Evolutionary conservation across 1,284 basidiomycete species (phyloP).

Genomic region (Jaminaea rosea): DNA sequence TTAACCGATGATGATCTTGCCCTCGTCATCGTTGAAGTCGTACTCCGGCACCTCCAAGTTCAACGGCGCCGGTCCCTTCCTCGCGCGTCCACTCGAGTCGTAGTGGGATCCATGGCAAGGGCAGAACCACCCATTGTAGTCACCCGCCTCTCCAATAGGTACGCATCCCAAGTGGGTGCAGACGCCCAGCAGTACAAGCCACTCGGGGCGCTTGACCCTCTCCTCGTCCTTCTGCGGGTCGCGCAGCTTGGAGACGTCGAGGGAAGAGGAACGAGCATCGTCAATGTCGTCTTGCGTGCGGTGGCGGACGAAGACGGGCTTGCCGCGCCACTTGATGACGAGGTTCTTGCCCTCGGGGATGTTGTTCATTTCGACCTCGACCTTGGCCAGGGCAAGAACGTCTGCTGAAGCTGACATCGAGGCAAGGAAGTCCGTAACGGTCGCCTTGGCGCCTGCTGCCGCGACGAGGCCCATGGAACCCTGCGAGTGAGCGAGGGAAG

Average conservation of each 20-base stretch:
- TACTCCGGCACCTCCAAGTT: conserved; percentile 54
- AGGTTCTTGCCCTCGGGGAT: conserved; percentile 87
- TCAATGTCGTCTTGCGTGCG: conserved; percentile 84
- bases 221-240: conserved; percentile 86
- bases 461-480: conserved; percentile 88
- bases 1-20: conserved; percentile 80
- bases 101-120: conserved; percentile 95
- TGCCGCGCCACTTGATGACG: conserved; percentile 73
- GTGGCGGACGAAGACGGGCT: conserved; percentile 98
- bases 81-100: conserved; percentile 88
- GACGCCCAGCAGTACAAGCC: conserved; percentile 59
- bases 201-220: conserved; percentile 88
- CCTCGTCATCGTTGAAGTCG: conserved; percentile 47
- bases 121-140: conserved; percentile 63
- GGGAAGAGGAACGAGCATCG: conserved; percentile 76
- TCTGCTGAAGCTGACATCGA: conserved; percentile 97
- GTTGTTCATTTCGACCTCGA: conserved; percentile 79
- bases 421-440: conserved; percentile 85
- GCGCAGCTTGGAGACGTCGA: conserved; percentile 76
- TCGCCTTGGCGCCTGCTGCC: conserved; percentile 87
- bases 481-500: no score
- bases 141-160: conserved; percentile 88
- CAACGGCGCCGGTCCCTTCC: conserved; percentile 71
- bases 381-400: conserved; percentile 94
- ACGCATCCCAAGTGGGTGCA: conserved; percentile 99